These are phyloP conservation scores for Ceratobasidium sp. DNA, from an alignment of 1,284 basidiomycete species.

Conservation along the genomic window DNA sequence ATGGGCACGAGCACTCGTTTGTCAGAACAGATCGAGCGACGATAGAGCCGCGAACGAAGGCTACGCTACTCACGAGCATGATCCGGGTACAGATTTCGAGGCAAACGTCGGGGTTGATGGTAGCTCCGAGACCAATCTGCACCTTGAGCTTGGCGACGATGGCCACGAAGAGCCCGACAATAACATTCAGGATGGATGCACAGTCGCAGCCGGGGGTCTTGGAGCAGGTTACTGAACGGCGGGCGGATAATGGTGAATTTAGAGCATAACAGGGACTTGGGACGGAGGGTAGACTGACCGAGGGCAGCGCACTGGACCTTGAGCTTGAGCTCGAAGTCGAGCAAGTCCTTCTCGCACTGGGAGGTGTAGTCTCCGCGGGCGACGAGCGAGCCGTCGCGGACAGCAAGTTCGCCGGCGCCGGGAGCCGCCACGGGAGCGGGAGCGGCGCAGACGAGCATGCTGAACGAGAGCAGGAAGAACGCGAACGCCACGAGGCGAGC, in stretches of 20 bases:
- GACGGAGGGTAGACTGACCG: neutral
- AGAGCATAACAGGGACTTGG: neutral
- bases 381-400: conserved; percentile 8
- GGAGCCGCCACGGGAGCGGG: conserved; percentile 24
- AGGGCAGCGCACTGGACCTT: neutral
- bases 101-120: conserved; percentile 3
- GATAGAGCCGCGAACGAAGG: neutral
- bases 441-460: conserved; percentile 25
- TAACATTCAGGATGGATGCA: neutral
- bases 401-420: neutral
- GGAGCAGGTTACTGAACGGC: neutral
- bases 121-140: neutral
- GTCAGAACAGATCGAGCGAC: neutral
- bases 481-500: no score
- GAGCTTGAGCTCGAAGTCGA: neutral
- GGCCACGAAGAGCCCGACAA: conserved; percentile 13
- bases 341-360: neutral
- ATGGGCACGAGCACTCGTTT: neutral
- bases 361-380: conserved; percentile 11
- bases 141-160: conserved; percentile 24
- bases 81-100: conserved; percentile 1
- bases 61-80: conserved; percentile 9
- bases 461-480: no score
- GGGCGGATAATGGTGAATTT: neutral
- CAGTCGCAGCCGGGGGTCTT: neutral